phyloP scores from a whole-genome alignment of 169 alveolate genomes.

The Plasmodium ovale region DNA sequence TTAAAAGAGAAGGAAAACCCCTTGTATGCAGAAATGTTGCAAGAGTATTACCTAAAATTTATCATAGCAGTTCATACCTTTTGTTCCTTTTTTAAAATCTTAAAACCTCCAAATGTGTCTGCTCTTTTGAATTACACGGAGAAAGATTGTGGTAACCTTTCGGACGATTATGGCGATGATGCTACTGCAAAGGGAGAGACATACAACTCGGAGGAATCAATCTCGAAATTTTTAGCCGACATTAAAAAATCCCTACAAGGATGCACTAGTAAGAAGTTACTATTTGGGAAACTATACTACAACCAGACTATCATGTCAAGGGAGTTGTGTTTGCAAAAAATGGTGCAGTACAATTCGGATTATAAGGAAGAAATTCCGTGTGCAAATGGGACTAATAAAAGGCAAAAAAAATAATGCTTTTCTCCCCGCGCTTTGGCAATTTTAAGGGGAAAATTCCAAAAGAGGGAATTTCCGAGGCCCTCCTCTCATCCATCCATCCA shows the following conservation, averaged over 20 bases:
- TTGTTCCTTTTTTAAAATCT: conserved; percentile 43
- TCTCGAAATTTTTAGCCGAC: conserved; percentile 23
- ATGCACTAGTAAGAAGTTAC: conserved; percentile 63
- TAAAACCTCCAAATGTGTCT: conserved; percentile 64
- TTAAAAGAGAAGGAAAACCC: background rate
- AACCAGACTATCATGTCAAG: conserved; percentile 43
- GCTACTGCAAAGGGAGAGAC: background rate
- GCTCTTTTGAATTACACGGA: conserved; percentile 60
- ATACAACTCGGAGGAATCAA: background rate
- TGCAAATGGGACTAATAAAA: background rate
- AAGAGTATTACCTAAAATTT: conserved; percentile 63
- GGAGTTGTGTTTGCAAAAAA: conserved; percentile 32
- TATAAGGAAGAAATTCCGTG: background rate
- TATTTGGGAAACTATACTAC: conserved; percentile 57
- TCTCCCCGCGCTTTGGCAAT: no score
- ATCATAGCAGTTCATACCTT: conserved; percentile 33
- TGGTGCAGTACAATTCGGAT: conserved; percentile 25
- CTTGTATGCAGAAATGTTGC: conserved; percentile 16
- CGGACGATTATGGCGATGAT: conserved; percentile 11
- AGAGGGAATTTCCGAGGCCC: no score
- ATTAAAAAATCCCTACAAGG: conserved; percentile 69
- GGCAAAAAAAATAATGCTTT: background rate
- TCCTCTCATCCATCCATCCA: no score
- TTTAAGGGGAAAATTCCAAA: no score
- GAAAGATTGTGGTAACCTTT: background rate